Evolutionary conservation across 2,329 filamentous ascomycete species (phyloP).

Genomic region (Rhytidhysteron rufulum): DNA sequence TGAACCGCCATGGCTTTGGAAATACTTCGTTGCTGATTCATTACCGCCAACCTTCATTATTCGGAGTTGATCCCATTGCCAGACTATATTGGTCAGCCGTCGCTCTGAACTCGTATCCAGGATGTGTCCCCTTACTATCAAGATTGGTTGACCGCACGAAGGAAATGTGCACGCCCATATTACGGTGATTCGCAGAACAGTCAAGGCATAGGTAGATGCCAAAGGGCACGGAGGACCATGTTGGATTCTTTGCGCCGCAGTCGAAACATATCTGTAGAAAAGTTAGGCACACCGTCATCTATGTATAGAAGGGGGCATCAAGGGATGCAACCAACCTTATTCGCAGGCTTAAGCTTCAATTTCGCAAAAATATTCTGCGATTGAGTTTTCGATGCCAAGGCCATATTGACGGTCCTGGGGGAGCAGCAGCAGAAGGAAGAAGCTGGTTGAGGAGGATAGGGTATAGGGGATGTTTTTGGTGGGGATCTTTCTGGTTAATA

Average conservation of each 20-base stretch:
- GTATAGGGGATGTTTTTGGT: not conserved
- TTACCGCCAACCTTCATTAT: slow-evolving; percentile 98
- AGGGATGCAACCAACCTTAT: slow-evolving; percentile 65
- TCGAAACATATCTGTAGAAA: slow-evolving; percentile 84
- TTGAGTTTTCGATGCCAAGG: slow-evolving; percentile 80
- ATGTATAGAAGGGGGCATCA: not conserved
- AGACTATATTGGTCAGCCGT: slow-evolving; percentile 46
- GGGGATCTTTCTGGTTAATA: not conserved
- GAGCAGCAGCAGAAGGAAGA: not conserved
- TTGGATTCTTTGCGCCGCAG: slow-evolving; percentile 95
- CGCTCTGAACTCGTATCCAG: slow-evolving; percentile 46
- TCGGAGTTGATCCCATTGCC: slow-evolving; percentile 98
- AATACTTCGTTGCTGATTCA: slow-evolving; percentile 96
- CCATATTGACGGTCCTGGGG: slow-evolving; percentile 41
- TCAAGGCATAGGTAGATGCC: slow-evolving; percentile 98
- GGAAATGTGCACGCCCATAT: slow-evolving; percentile 97
- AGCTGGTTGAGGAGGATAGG: not conserved
- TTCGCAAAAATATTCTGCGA: slow-evolving; percentile 98
- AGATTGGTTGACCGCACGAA: slow-evolving; percentile 98
- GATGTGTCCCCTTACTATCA: slow-evolving; percentile 67
- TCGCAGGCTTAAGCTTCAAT: slow-evolving; percentile 87
- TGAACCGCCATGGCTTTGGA: slow-evolving; percentile 91
- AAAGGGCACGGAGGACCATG: slow-evolving; percentile 95
- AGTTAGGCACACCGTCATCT: slow-evolving; percentile 20
- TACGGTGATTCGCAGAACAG: slow-evolving; percentile 94